phyloP scores from a whole-genome alignment of 2,329 filamentous ascomycete species.

The Monosporascus sp. region DNA sequence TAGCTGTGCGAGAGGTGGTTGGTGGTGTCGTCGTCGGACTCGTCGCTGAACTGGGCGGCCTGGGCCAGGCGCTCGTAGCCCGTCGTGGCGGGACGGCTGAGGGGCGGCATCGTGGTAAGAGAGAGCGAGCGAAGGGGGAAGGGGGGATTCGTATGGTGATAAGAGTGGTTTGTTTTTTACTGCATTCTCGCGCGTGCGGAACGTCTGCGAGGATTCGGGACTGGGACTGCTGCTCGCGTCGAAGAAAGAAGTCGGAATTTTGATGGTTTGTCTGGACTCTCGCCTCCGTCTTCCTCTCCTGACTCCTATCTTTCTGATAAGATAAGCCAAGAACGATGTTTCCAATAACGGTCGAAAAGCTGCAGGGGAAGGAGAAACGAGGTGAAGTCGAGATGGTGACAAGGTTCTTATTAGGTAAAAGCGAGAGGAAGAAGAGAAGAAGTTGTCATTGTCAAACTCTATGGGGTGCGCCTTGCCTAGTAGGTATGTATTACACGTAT shows the following conservation, averaged over 20 bases:
- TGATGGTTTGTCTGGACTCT: too few relatives aligned
- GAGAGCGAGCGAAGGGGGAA: not conserved
- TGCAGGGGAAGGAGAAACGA: too few relatives aligned
- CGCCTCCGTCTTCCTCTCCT: too few relatives aligned
- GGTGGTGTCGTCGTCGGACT: constrained; percentile 59
- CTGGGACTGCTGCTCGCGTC: too few relatives aligned
- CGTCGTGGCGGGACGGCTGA: constrained; percentile 64
- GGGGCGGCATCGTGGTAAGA: constrained; percentile 49
- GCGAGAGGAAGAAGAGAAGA: too few relatives aligned
- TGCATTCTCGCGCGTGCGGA: not conserved
- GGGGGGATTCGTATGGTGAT: not conserved
- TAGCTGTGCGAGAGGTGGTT: constrained; percentile 40
- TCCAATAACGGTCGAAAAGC: too few relatives aligned
- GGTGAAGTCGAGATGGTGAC: not conserved
- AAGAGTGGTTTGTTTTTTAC: not conserved
- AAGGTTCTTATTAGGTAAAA: not conserved
- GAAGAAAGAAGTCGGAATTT: too few relatives aligned
- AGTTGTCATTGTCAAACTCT: not conserved
- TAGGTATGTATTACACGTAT: not conserved
- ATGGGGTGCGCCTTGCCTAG: too few relatives aligned
- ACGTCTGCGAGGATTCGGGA: not conserved
- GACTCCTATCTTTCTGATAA: too few relatives aligned
- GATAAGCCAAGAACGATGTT: too few relatives aligned
- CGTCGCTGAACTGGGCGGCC: constrained; percentile 69
- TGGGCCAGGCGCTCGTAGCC: constrained; percentile 83